These are phyloP conservation scores for Mycena epipterygia DNA, from an alignment of 768 basidiomycete species.

Conservation along the genomic window DNA sequence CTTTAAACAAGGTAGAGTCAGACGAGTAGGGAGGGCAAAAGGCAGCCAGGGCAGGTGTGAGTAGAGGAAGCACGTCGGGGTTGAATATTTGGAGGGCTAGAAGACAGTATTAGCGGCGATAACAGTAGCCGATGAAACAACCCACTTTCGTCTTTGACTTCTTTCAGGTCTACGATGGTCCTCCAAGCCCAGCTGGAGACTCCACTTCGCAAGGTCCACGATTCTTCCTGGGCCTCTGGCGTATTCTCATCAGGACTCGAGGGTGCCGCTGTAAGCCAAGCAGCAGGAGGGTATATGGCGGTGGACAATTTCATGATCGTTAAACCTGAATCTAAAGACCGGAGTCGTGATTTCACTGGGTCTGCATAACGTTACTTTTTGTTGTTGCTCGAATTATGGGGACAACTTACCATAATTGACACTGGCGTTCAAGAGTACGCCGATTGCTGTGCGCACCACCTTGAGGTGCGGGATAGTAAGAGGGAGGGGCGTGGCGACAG, in stretches of 20 bases:
- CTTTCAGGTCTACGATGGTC: constrained; percentile 78
- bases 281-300: constrained; percentile 79
- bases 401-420: constrained; percentile 76
- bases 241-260: constrained; percentile 39
- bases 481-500: constrained; percentile 56
- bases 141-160: constrained; percentile 79
- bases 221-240: constrained; percentile 56
- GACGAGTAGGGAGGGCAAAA: constrained; percentile 70
- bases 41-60: constrained; percentile 68
- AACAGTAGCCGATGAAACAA: neutral
- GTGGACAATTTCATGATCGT: constrained; percentile 78
- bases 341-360: constrained; percentile 76
- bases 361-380: constrained; percentile 57
- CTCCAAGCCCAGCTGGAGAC: constrained; percentile 86
- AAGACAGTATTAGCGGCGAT: constrained; percentile 5
- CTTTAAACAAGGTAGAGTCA: constrained; percentile 53
- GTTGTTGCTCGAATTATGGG: neutral
- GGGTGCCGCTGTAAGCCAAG: constrained; percentile 62
- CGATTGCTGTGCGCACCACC: constrained; percentile 82
- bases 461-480: constrained; percentile 75
- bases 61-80: constrained; percentile 72
- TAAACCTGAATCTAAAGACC: constrained; percentile 75
- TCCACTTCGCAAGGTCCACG: constrained; percentile 75
- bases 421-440: constrained; percentile 83
- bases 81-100: constrained; percentile 71